These are phyloP conservation scores for Mycosarcoma mackinlayi DNA, from an alignment of 1,284 basidiomycete species.

Conservation along the genomic window DNA sequence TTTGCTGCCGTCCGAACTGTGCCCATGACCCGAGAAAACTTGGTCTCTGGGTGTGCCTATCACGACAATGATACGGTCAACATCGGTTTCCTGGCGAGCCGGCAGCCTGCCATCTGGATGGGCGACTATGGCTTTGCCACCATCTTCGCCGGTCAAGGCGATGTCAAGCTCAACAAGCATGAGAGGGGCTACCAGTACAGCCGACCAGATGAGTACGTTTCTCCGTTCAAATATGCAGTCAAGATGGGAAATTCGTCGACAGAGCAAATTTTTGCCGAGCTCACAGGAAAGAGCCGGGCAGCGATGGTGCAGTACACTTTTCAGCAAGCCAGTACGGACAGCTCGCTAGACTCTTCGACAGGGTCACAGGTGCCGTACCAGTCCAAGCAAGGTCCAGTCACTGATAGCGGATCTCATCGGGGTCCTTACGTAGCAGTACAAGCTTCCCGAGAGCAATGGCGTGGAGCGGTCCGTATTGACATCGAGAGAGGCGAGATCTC, in stretches of 20 bases:
- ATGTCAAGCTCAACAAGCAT: constrained; percentile 73
- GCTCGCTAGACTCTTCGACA: background rate
- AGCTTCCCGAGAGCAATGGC: constrained; percentile 76
- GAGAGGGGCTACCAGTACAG: constrained; percentile 75
- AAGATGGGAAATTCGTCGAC: constrained; percentile 73
- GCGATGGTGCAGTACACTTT: constrained; percentile 75
- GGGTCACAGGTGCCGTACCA: background rate
- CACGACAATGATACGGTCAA: constrained; percentile 47
- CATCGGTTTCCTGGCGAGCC: constrained; percentile 36
- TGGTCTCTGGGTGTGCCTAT: constrained; percentile 42
- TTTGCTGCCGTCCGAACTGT: constrained; percentile 42
- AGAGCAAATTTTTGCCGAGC: constrained; percentile 71
- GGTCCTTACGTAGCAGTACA: constrained; percentile 78
- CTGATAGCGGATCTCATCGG: background rate
- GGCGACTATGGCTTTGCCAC: constrained; percentile 69
- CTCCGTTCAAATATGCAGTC: constrained; percentile 78
- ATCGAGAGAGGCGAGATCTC: constrained; percentile 73
- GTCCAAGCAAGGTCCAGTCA: background rate
- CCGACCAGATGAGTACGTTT: constrained; percentile 75
- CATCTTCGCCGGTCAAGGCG: constrained; percentile 68
- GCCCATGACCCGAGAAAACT: constrained; percentile 46
- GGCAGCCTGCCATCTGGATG: constrained; percentile 85
- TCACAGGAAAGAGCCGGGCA: constrained; percentile 81
- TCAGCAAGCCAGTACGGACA: background rate
- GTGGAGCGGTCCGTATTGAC: constrained; percentile 74